phyloP scores from a whole-genome alignment of 2,329 filamentous ascomycete genomes.

The Dothistroma pini region DNA sequence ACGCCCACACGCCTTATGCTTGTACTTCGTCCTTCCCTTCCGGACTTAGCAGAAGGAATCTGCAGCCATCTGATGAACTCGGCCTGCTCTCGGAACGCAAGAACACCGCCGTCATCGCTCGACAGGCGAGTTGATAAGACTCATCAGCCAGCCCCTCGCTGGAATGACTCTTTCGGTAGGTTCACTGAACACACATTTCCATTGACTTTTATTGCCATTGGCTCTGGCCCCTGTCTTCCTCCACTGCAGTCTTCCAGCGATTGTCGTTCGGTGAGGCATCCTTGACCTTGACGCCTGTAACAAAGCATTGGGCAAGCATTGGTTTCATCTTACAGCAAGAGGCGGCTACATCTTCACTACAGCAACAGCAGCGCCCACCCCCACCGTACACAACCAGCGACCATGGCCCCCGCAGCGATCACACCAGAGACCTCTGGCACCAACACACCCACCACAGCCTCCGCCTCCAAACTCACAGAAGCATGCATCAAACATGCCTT shows the following conservation, averaged over 20 bases:
- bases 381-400: not conserved
- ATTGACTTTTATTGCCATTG: not conserved
- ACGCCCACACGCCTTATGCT: not conserved
- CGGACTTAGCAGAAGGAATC: not conserved
- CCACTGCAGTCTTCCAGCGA: not conserved
- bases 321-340: not conserved
- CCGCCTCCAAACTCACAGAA: conserved; percentile 35
- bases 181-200: not conserved
- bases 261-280: not conserved
- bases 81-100: not conserved
- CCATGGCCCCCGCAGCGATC: conserved; percentile 33
- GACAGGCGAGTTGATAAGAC: not conserved
- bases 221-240: not conserved
- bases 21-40: not conserved
- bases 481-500: conserved; percentile 37
- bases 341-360: not conserved
- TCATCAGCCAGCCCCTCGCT: not conserved
- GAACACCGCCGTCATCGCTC: not conserved
- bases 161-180: not conserved
- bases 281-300: not conserved
- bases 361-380: not conserved
- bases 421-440: conserved; percentile 37
- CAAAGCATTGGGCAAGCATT: not conserved
- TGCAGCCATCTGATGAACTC: not conserved
- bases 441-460: conserved; percentile 33